Evolutionary conservation across 108 stramenopile genomes (phyloP).

Genomic region (Cyclotella kingstonii): DNA sequence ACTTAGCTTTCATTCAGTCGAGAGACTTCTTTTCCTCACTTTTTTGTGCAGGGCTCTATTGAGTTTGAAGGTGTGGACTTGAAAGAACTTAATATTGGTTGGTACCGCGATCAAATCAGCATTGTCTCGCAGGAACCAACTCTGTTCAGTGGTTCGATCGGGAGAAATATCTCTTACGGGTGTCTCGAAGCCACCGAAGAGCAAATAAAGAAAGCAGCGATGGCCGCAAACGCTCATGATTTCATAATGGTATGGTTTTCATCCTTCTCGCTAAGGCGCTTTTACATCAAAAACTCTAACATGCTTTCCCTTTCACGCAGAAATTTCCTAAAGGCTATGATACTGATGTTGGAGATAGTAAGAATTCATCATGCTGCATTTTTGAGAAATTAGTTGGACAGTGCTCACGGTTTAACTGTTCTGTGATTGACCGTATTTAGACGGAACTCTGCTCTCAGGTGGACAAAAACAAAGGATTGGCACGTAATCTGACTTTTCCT

Average conservation of each 20-base stretch:
- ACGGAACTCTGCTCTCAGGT: conserved; percentile 60
- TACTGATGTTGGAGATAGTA: conserved; percentile 69
- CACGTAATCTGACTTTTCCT: not conserved
- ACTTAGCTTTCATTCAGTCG: not conserved
- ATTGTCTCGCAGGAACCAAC: conserved; percentile 92
- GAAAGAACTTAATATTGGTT: conserved; percentile 61
- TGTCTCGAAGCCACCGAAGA: conserved; percentile 45
- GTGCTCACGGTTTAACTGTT: not conserved
- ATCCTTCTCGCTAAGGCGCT: not conserved
- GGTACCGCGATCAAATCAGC: conserved; percentile 85
- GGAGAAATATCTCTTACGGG: conserved; percentile 90
- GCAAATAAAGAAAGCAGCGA: conserved; percentile 80
- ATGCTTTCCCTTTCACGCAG: not conserved
- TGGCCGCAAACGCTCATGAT: conserved; percentile 86
- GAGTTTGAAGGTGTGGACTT: conserved; percentile 82
- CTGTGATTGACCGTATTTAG: not conserved
- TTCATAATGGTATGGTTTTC: conserved; percentile 68
- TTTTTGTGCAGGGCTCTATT: conserved; percentile 53
- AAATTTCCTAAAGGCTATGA: conserved; percentile 44
- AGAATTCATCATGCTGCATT: not conserved
- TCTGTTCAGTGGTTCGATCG: conserved; percentile 86
- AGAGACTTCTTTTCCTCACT: not conserved
- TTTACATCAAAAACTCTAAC: not conserved
- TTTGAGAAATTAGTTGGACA: too few species aligned
- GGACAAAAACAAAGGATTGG: conserved; percentile 41